A percentile compares a stretch with the other conserved stretches of the same genome.
Conservation (phyloP, 805 yeast species). For the Zygoascus tannicola region DNA sequence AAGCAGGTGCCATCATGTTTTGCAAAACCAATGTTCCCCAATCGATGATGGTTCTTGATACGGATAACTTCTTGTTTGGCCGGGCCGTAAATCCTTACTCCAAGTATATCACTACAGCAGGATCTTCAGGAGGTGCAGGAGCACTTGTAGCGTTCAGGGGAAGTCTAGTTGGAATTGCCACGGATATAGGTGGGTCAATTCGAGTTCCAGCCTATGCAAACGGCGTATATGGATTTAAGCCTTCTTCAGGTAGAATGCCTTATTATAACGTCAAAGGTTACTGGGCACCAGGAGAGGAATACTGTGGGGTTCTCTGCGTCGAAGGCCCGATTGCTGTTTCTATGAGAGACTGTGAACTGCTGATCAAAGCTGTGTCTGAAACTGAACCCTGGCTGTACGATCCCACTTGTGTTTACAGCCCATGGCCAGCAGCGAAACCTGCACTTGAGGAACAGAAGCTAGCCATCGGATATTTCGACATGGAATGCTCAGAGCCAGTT, state of each 20-base stretch:
- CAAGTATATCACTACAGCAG: conserved; percentile 38
- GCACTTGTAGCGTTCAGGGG: conserved; percentile 38
- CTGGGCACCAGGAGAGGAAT: conserved; percentile 38
- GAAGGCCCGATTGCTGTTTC: conserved; percentile 60
- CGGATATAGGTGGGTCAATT: conserved; percentile 46
- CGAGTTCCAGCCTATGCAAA: conserved; percentile 40
- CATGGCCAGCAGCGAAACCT: conserved; percentile 19
- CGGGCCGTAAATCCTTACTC: conserved; percentile 39
- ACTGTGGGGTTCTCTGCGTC: conserved; percentile 34
- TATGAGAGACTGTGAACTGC: conserved; percentile 55
- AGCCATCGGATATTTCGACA: conserved; percentile 26
- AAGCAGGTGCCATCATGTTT: conserved; percentile 53
- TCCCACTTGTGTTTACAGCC: conserved; percentile 12
- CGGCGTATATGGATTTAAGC: conserved; percentile 36
- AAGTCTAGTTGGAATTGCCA: conserved; percentile 41
- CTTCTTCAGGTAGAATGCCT: conserved; percentile 37
- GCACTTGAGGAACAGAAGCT: conserved; percentile 30
- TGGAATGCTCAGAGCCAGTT: conserved; percentile 26
- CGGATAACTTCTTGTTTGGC: conserved; percentile 38
- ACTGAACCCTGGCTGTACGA: conserved; percentile 15
- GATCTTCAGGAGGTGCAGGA: conserved; percentile 49
- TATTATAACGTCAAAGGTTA: conserved; percentile 33
- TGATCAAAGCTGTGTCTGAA: conserved; percentile 39
- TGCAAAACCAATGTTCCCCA: conserved; percentile 52
- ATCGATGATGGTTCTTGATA: conserved; percentile 48